phyloP scores from a whole-genome alignment of 2,329 filamentous ascomycete species.

The Polytolypa hystricis region DNA sequence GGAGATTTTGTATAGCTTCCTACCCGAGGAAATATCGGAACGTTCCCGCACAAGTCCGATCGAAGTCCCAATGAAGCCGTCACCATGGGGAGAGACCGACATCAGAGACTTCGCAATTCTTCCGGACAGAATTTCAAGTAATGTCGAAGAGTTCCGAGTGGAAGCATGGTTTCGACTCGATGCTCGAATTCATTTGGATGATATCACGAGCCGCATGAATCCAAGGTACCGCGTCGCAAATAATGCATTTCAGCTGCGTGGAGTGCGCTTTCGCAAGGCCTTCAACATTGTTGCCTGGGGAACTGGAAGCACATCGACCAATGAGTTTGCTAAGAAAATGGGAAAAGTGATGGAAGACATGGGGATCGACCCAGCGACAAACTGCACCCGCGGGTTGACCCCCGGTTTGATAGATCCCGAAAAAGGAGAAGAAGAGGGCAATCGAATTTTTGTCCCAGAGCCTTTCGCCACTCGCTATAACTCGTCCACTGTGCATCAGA shows the following conservation, averaged over 20 bases:
- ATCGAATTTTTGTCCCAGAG: constrained; percentile 8
- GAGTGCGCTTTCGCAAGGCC: constrained; percentile 17
- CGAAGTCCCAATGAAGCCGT: constrained; percentile 8
- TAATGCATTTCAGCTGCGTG: constrained; percentile 21
- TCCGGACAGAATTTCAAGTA: constrained; percentile 20
- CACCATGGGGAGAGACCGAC: constrained; percentile 8
- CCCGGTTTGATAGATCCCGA: constrained; percentile 11
- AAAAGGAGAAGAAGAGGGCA: constrained; percentile 7
- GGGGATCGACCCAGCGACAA: constrained; percentile 7
- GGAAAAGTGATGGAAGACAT: constrained; percentile 1
- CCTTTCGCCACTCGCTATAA: constrained; percentile 1
- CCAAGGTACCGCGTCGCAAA: constrained; percentile 10
- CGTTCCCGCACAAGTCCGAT: constrained; percentile 2
- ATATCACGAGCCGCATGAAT: constrained; percentile 21
- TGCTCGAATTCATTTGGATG: constrained; percentile 16
- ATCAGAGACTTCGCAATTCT: constrained; percentile 17
- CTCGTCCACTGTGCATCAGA: too few species aligned
- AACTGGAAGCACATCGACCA: constrained; percentile 16
- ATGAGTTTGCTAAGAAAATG: constrained; percentile 7
- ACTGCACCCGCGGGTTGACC: constrained; percentile 14
- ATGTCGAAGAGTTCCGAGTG: constrained; percentile 22
- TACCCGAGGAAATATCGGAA: constrained; percentile 8
- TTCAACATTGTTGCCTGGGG: constrained; percentile 21
- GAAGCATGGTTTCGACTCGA: constrained; percentile 25
- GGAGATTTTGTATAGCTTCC: constrained; percentile 17